Evolutionary conservation across 495 filamentous ascomycete species (phyloP), one percentile per base, ranked within the genome.

Genomic region (Umbilicaria muhlenbergii): DNA sequence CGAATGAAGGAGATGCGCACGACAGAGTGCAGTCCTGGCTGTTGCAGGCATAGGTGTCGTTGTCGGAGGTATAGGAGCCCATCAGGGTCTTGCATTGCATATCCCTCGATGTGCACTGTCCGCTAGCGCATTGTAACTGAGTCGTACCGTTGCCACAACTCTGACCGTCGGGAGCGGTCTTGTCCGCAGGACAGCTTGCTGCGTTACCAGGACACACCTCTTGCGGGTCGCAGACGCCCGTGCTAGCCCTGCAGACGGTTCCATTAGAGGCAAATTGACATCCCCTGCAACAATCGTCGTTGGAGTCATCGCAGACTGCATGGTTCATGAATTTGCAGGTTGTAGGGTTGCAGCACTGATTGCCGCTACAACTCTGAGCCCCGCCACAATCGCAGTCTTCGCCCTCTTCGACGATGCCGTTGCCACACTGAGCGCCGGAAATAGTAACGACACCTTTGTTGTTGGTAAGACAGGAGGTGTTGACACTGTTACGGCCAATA

Each of bases 301-400:
- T 94, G 44, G 77, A 69, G 46, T 86, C 81, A 55, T 95, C 91
- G 58, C 91, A 98, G 16, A 87, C 76, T 35, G 86, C 75, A 32
- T 62, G 69, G 39, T 62, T 56, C 41, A 70, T 82, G 68, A 92
- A 95, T 59, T 82, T 86, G 74, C 91, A 98, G 11, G 92, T 96
- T 5, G 59, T 75, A 3, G 87, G 61, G 51, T 98, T 71, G 59
- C 91, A 98, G 67, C 91, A 98, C 19, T 52, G 44, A 60, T 98
- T 85, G 50, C 67, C 59, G 14, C 66, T 74, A 58, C 91, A 98
- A 35, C 72, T 73, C 28, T 64, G 61, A 6, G 58, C 58, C 35
- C 88, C 91, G 42, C 91, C 92, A 55, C 91, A 98, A 62, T 98
- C 91, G 60, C 91, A 98, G 13, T 98, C 82, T 61, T 98, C 91